Evolutionary conservation across 371 early-diverging fungal genomes (phyloP).

Genomic region (Enteropsectra breve): DNA sequence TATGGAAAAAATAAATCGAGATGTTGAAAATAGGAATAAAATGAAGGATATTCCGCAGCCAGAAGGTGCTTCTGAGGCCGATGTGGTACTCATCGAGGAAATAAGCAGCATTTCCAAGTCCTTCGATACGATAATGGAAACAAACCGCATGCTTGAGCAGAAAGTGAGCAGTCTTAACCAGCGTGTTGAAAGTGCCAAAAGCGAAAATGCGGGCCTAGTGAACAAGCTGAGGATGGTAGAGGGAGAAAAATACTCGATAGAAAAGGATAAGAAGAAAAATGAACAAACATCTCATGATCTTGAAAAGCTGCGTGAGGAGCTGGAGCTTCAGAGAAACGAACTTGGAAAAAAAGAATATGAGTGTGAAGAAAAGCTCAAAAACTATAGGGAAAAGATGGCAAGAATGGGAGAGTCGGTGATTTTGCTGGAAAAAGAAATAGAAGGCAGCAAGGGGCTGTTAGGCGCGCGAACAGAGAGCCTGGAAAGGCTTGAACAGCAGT

Average conservation of each 20-base stretch:
- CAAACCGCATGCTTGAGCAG: constrained; percentile 36
- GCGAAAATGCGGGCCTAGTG: constrained; percentile 13
- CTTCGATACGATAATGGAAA: constrained; percentile 19
- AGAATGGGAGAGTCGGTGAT: not conserved
- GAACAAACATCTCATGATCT: constrained; percentile 1
- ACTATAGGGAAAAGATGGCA: constrained; percentile 4
- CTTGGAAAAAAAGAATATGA: not conserved
- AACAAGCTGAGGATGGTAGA: constrained; percentile 14
- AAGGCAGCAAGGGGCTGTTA: constrained; percentile 11
- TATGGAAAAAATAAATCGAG: not conserved
- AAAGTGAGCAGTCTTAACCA: constrained; percentile 4
- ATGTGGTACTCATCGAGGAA: constrained; percentile 13
- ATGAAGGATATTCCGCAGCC: not conserved
- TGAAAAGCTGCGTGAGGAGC: not conserved
- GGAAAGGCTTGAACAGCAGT: not conserved
- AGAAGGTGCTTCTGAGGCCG: constrained; percentile 5
- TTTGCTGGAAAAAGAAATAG: not conserved
- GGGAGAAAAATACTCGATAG: constrained; percentile 2
- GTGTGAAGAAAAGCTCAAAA: not conserved
- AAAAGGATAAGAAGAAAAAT: constrained; percentile 24
- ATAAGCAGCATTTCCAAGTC: constrained; percentile 10
- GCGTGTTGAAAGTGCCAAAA: constrained; percentile 5
- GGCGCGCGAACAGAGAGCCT: not conserved
- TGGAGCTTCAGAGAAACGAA: not conserved
- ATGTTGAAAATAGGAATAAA: not conserved